Conservation (phyloP, 176 grass and related monocot species). For the Carex scoparia region DNA sequence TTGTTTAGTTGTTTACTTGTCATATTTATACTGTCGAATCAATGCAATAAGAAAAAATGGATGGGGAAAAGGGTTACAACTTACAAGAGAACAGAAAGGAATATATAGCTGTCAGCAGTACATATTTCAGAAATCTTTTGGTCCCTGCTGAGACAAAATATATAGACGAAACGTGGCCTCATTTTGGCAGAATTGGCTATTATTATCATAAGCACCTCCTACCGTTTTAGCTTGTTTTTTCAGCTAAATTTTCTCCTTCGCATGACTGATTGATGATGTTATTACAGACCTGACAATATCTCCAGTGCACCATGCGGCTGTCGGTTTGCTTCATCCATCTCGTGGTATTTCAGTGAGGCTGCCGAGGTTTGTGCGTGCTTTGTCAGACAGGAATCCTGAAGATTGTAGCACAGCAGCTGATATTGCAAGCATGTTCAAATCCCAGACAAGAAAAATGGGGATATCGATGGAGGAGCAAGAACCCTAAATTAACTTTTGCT, state of each 20-base stretch:
- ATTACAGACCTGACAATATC: conserved; percentile 74
- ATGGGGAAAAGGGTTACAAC: background rate
- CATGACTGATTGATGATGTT: background rate
- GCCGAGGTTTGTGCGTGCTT: conserved; percentile 54
- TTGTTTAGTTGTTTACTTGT: background rate
- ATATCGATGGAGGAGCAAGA: conserved; percentile 2
- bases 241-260: background rate
- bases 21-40: background rate
- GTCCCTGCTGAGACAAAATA: background rate
- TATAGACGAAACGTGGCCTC: background rate
- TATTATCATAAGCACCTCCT: background rate
- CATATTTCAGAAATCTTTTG: background rate
- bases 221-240: background rate
- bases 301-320: conserved; percentile 74
- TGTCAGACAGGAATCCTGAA: conserved; percentile 53
- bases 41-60: background rate
- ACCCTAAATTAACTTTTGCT: background rate
- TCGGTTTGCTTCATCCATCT: conserved; percentile 67
- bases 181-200: background rate
- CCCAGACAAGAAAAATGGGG: conserved; percentile 75
- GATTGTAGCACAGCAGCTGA: conserved; percentile 60
- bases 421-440: conserved; percentile 61
- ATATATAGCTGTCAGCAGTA: background rate
- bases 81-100: background rate
- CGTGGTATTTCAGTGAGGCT: conserved; percentile 84